A percentile compares a stretch with the other conserved stretches of the same genome.
phyloP scores from a whole-genome alignment of 257 asterid species.

The Fraxinus pennsylvanica region DNA sequence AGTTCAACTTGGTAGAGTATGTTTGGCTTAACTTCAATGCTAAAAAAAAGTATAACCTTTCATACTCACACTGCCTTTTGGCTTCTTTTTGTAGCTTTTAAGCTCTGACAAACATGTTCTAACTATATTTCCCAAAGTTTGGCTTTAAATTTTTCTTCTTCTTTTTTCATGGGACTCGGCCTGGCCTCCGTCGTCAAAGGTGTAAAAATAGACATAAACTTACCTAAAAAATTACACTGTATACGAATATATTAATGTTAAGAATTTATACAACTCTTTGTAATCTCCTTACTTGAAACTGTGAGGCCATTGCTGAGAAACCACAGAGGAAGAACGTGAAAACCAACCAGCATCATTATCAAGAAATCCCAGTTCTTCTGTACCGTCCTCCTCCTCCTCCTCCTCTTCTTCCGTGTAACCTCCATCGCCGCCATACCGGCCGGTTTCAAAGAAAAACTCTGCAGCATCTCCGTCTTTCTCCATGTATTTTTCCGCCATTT shows the following conservation, averaged over 20 bases:
- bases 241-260: background rate
- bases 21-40: background rate
- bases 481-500: slow-evolving; percentile 37
- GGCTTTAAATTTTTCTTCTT: background rate
- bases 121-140: background rate
- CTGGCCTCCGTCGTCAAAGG: too few relatives aligned
- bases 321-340: slow-evolving; percentile 45
- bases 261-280: background rate
- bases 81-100: background rate
- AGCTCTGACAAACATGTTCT: background rate
- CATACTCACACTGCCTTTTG: background rate
- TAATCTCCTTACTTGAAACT: slow-evolving; percentile 60
- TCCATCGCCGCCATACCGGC: slow-evolving; percentile 33
- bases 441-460: slow-evolving; percentile 48
- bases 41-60: background rate
- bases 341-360: slow-evolving; percentile 19
- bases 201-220: too few relatives aligned
- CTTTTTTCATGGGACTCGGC: too few relatives aligned
- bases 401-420: slow-evolving; percentile 31
- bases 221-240: background rate
- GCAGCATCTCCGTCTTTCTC: slow-evolving; percentile 25
- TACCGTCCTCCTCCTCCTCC: slow-evolving; percentile 11
- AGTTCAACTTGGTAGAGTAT: background rate
- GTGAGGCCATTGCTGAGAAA: slow-evolving; percentile 91
- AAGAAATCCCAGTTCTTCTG: slow-evolving; percentile 30